phyloP scores from a whole-genome alignment of 768 basidiomycete species.

The Sistotremastrum suecicum region DNA sequence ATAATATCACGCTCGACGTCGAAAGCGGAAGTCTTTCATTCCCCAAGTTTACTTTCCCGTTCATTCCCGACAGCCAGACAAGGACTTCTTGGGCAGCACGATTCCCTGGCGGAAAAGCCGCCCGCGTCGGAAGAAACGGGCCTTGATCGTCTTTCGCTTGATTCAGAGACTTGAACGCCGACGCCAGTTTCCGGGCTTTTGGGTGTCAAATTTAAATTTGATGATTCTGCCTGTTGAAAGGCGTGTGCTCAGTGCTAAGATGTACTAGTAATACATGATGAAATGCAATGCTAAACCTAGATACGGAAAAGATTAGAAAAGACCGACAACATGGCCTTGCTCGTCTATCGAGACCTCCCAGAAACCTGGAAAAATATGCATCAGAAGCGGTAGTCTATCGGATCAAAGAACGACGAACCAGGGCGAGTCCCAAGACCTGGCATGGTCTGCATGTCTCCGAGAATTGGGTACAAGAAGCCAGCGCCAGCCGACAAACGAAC shows the following conservation, averaged over 20 bases:
- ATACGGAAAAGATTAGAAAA: constrained; percentile 42
- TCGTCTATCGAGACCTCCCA: constrained; percentile 84
- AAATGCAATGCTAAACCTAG: background rate
- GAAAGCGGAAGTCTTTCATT: constrained; percentile 36
- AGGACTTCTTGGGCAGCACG: constrained; percentile 11
- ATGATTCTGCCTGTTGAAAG: constrained; percentile 4
- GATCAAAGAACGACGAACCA: constrained; percentile 26
- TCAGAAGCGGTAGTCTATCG: constrained; percentile 6
- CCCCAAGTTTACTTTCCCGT: constrained; percentile 1
- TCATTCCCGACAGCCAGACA: constrained; percentile 2
- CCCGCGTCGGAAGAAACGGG: background rate
- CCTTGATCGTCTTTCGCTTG: background rate
- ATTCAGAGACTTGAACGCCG: no score
- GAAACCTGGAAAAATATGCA: constrained; percentile 39
- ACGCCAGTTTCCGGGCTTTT: no score
- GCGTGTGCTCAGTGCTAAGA: background rate
- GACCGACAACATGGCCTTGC: constrained; percentile 69
- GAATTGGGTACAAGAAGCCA: constrained; percentile 88
- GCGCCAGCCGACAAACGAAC: constrained; percentile 86
- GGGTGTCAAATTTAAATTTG: background rate
- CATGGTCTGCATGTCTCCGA: constrained; percentile 98
- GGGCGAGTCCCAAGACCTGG: constrained; percentile 89
- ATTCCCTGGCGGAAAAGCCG: constrained; percentile 21
- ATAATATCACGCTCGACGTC: constrained; percentile 46
- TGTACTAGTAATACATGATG: constrained; percentile 1